A percentile compares a stretch with the other conserved stretches of the same genome.
Conservation (phyloP, 148 eudicot species). For the Rheum nobile region DNA sequence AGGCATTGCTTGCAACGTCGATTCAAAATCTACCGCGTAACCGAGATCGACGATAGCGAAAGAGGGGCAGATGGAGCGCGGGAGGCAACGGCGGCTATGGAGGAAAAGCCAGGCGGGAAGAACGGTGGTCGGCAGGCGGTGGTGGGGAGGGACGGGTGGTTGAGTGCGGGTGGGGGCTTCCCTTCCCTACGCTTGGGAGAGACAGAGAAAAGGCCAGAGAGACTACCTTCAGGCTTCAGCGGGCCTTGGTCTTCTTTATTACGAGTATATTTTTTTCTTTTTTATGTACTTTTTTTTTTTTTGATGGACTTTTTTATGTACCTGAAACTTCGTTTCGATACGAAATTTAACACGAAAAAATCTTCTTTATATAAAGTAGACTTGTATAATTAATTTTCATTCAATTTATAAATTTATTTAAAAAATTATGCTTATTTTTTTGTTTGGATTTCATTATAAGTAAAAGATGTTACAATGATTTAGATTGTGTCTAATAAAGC, state of each 20-base stretch:
- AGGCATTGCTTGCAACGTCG: background rate
- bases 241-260: background rate
- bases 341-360: too few species aligned
- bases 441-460: too few species aligned
- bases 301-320: too few species aligned
- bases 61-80: background rate
- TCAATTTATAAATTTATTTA: too few species aligned
- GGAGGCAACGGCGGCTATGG: background rate
- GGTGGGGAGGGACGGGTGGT: background rate
- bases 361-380: too few species aligned
- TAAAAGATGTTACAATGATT: too few species aligned
- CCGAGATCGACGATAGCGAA: background rate
- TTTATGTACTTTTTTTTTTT: too few species aligned
- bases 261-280: background rate
- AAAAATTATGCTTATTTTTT: too few species aligned
- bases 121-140: background rate
- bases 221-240: conserved; percentile 1
- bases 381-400: too few species aligned
- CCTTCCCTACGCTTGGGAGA: background rate
- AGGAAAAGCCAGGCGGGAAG: background rate
- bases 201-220: background rate
- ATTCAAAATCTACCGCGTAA: background rate
- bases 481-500: too few species aligned
- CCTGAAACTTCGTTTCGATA: background rate
- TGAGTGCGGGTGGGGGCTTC: background rate